phyloP scores from a whole-genome alignment of 345 rosid species.

The Aethionema arabicum region DNA sequence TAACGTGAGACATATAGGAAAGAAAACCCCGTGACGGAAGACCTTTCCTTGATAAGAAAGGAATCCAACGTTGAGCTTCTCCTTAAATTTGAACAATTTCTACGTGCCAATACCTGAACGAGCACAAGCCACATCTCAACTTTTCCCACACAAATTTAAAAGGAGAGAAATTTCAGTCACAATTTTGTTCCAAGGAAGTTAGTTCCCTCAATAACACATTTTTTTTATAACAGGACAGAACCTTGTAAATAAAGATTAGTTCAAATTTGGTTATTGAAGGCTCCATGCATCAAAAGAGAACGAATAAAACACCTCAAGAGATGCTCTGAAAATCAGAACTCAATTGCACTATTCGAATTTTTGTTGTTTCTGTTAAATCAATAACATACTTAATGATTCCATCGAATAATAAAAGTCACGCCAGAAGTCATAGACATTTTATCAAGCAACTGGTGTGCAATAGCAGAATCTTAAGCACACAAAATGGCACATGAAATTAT shows the following conservation, averaged over 20 bases:
- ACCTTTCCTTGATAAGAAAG: conserved; percentile 43
- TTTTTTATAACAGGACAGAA: background rate
- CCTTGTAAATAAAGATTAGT: background rate
- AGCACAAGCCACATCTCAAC: conserved; percentile 12
- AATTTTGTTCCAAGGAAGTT: conserved; percentile 11
- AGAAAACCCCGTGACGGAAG: conserved; percentile 48
- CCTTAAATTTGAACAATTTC: conserved; percentile 49
- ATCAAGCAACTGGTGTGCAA: conserved; percentile 45
- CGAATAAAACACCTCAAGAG: background rate
- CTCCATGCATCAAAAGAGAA: conserved; percentile 1
- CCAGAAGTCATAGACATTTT: conserved; percentile 28
- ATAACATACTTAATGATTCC: background rate
- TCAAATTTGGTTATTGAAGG: background rate
- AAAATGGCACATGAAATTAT: background rate
- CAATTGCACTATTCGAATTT: background rate
- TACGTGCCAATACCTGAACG: conserved; percentile 56
- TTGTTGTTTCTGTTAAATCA: background rate
- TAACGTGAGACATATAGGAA: conserved; percentile 43
- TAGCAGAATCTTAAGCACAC: background rate
- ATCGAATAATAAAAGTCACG: background rate
- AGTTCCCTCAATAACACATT: background rate
- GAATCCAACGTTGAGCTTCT: conserved; percentile 41
- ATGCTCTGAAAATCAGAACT: background rate
- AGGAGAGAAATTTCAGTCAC: background rate
- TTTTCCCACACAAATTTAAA: background rate